A percentile compares a stretch with the other conserved stretches of the same genome.
phyloP scores from a whole-genome alignment of 768 basidiomycete genomes.

The Omphalotus guepiniiformis region DNA sequence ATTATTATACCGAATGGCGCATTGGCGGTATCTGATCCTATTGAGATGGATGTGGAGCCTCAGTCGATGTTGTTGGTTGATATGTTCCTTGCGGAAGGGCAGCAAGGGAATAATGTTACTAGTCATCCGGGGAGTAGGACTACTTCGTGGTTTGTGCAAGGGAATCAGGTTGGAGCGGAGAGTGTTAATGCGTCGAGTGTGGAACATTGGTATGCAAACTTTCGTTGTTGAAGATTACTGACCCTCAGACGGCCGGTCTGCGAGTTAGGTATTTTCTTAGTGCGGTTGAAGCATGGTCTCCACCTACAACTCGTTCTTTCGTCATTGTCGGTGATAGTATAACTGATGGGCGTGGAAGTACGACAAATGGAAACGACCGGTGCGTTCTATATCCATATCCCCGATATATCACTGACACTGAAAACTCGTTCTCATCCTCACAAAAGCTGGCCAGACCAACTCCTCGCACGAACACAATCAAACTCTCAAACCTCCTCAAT shows the following conservation, averaged over 20 bases:
- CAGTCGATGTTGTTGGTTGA: constrained; percentile 37
- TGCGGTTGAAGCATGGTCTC: constrained; percentile 37
- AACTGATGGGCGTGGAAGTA: constrained; percentile 47
- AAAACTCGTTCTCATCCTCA: no score
- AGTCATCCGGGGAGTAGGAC: constrained; percentile 48
- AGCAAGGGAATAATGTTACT: constrained; percentile 36
- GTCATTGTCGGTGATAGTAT: constrained; percentile 50
- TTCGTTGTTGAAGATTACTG: not conserved
- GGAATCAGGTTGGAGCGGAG: constrained; percentile 1
- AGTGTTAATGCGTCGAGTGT: constrained; percentile 23
- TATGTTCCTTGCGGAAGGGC: constrained; percentile 37
- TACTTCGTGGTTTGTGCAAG: constrained; percentile 22
- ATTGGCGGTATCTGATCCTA: constrained; percentile 40
- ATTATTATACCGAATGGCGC: constrained; percentile 41
- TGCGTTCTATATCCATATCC: constrained; percentile 11
- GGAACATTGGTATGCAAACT: constrained; percentile 9
- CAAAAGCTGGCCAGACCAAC: constrained; percentile 45
- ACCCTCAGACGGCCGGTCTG: not conserved
- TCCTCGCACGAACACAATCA: constrained; percentile 37
- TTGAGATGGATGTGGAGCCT: constrained; percentile 34
- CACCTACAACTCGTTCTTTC: constrained; percentile 25
- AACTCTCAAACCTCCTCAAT: constrained; percentile 29
- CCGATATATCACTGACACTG: not conserved
- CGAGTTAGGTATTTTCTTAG: constrained; percentile 41
- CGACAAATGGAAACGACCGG: constrained; percentile 42